These are phyloP conservation scores for Basipetospora chlamydospora DNA, from an alignment of 2,329 filamentous ascomycete genomes.

Conservation along the genomic window DNA sequence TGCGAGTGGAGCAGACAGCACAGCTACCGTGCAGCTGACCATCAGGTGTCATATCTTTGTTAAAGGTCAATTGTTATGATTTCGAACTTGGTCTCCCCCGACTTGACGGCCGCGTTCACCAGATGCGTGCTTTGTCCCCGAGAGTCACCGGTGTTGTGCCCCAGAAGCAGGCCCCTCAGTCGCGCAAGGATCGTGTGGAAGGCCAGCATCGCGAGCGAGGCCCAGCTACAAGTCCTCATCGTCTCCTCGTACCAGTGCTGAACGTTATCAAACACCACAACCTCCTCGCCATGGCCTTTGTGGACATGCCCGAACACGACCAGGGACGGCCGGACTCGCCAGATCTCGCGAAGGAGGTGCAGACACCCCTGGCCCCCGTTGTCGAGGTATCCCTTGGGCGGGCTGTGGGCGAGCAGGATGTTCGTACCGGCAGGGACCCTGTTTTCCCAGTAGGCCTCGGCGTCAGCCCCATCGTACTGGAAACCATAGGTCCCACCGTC, in stretches of 20 bases:
- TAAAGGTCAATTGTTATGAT: conserved; percentile 3
- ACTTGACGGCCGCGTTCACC: conserved; percentile 4
- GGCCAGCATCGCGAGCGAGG: neutral
- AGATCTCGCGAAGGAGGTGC: conserved; percentile 10
- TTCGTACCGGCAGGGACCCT: conserved; percentile 15
- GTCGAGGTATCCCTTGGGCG: conserved; percentile 22
- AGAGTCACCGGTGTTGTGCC: neutral
- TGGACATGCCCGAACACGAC: conserved; percentile 7
- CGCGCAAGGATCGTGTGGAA: neutral
- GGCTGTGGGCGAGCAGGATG: conserved; percentile 24
- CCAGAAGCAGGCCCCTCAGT: neutral
- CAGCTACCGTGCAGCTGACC: too few species aligned
- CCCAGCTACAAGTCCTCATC: conserved; percentile 1
- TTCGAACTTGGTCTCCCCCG: conserved; percentile 1
- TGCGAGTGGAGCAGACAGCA: neutral
- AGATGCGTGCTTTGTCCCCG: neutral
- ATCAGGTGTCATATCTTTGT: neutral
- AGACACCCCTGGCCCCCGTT: conserved; percentile 17
- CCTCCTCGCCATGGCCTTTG: neutral
- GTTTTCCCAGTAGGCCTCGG: conserved; percentile 14
- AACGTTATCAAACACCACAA: conserved; percentile 1
- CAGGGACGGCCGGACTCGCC: conserved; percentile 3
- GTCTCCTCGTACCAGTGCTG: conserved; percentile 3
- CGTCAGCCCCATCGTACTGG: conserved; percentile 20
- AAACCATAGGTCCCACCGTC: conserved; percentile 21